Evolutionary conservation across 345 rosid species (phyloP).

Genomic region (Camelina neglecta): DNA sequence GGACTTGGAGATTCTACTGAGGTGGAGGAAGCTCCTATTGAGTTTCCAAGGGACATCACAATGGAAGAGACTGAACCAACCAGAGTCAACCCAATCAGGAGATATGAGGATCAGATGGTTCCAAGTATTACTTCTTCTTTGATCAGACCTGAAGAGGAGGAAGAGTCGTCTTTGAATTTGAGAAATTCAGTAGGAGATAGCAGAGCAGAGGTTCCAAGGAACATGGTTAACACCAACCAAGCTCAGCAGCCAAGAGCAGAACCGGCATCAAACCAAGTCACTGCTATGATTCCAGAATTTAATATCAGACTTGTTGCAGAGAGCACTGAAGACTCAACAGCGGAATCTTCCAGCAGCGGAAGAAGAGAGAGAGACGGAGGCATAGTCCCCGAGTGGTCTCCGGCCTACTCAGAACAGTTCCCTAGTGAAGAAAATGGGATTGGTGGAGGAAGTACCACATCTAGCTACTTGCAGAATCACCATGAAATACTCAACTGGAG

Average conservation of each 20-base stretch:
- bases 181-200: conserved; percentile 58
- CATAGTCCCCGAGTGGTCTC: conserved; percentile 95
- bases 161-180: conserved; percentile 67
- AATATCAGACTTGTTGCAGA: conserved; percentile 51
- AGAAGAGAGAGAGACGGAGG: conserved; percentile 95
- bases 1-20: conserved; percentile 97
- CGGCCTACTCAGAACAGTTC: conserved; percentile 80
- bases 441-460: conserved; percentile 60
- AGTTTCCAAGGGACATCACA: conserved; percentile 73
- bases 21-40: conserved; percentile 55
- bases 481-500: conserved; percentile 85
- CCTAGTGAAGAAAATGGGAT: conserved; percentile 78
- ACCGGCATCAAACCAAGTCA: conserved; percentile 48
- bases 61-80: conserved; percentile 73
- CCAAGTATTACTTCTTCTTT: conserved; percentile 89
- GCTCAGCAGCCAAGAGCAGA: conserved; percentile 63
- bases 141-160: conserved; percentile 73
- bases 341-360: conserved; percentile 80
- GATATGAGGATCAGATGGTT: conserved; percentile 97
- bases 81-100: conserved; percentile 53
- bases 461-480: conserved; percentile 86
- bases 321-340: conserved; percentile 82
- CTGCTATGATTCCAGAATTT: conserved; percentile 50
- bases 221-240: conserved; percentile 52
- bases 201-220: conserved; percentile 91